phyloP scores from a whole-genome alignment of 2,329 filamentous ascomycete genomes.

The Ophiosphaerella narmari region DNA sequence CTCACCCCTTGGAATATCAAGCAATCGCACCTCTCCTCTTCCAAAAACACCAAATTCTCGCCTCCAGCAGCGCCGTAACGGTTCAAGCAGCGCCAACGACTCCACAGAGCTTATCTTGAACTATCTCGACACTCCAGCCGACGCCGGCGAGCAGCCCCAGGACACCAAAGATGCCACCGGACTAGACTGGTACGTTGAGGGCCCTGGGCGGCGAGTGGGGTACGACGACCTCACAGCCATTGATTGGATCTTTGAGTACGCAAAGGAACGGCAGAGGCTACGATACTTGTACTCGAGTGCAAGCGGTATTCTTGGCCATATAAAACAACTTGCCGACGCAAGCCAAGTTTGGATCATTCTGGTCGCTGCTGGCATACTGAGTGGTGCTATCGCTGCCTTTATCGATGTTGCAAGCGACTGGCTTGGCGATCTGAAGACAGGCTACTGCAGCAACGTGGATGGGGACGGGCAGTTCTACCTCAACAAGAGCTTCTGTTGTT shows the following conservation, averaged over 20 bases:
- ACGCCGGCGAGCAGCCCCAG: conserved; percentile 44
- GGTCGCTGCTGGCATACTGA: conserved; percentile 80
- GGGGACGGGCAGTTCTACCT: conserved; percentile 90
- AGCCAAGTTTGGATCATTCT: conserved; percentile 93
- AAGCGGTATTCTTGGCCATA: conserved; percentile 72
- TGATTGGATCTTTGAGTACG: conserved; percentile 99
- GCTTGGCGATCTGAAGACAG: conserved; percentile 89
- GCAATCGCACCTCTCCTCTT: conserved; percentile 36
- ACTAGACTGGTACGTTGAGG: conserved; percentile 86
- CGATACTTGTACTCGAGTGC: conserved; percentile 73
- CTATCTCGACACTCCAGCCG: conserved; percentile 47
- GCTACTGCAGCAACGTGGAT: conserved; percentile 76
- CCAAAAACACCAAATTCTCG: conserved; percentile 32
- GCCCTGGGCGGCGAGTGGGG: conserved; percentile 83
- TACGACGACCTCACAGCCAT: conserved; percentile 98
- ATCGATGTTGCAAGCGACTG: conserved; percentile 93
- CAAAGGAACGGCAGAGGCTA: conserved; percentile 87
- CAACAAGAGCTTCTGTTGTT: conserved; percentile 90
- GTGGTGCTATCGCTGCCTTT: conserved; percentile 80
- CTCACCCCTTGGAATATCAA: conserved; percentile 40
- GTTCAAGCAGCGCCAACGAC: conserved; percentile 21
- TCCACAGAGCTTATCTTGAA: conserved; percentile 49
- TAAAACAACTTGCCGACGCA: conserved; percentile 75
- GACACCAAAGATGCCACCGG: conserved; percentile 52
- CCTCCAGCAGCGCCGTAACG: conserved; percentile 26